A percentile compares a stretch with the other conserved stretches of the same genome.
phyloP scores from a whole-genome alignment of 2,329 filamentous ascomycete genomes.

The Alternaria ventricosa region DNA sequence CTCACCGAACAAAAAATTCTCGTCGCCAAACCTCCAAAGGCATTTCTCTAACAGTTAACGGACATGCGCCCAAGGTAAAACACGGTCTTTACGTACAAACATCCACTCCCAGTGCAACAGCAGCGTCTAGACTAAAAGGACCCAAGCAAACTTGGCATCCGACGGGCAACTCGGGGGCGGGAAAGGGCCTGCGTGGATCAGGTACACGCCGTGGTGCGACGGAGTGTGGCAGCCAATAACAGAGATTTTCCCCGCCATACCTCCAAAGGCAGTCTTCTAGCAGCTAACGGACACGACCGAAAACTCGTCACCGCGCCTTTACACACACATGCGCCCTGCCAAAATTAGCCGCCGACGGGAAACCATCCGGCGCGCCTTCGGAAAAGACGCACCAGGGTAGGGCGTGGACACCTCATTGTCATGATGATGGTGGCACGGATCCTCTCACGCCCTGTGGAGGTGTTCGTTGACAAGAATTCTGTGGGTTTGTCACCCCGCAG shows the following conservation, averaged over 20 bases:
- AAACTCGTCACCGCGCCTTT: slow-evolving; percentile 3
- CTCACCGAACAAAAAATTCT: slow-evolving; percentile 14
- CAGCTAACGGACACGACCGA: slow-evolving; percentile 16
- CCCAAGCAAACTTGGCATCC: slow-evolving; percentile 8
- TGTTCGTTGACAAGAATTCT: slow-evolving; percentile 17
- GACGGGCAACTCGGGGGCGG: slow-evolving; percentile 16
- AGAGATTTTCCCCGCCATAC: slow-evolving; percentile 25
- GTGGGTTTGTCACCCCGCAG: slow-evolving; percentile 19
- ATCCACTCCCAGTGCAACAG: slow-evolving; percentile 23
- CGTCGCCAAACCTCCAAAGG: slow-evolving; percentile 26
- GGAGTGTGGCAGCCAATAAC: slow-evolving; percentile 19
- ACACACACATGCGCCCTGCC: slow-evolving; percentile 6
- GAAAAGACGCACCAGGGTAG: slow-evolving; percentile 6
- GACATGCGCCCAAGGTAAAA: slow-evolving; percentile 9
- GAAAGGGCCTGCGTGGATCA: slow-evolving; percentile 10
- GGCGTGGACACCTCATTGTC: slow-evolving; percentile 13
- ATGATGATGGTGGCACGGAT: slow-evolving; percentile 8
- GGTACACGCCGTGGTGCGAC: slow-evolving; percentile 8
- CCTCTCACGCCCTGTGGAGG: slow-evolving; percentile 4
- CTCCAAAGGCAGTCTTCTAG: slow-evolving; percentile 22
- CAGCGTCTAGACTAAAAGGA: slow-evolving; percentile 17
- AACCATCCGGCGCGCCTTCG: slow-evolving; percentile 11
- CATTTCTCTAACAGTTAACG: slow-evolving; percentile 27
- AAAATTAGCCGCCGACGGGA: slow-evolving; percentile 21
- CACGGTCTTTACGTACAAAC: slow-evolving; percentile 27